Evolutionary conservation across 495 filamentous ascomycete species (phyloP).

Genomic region (Penicillium taxi): DNA sequence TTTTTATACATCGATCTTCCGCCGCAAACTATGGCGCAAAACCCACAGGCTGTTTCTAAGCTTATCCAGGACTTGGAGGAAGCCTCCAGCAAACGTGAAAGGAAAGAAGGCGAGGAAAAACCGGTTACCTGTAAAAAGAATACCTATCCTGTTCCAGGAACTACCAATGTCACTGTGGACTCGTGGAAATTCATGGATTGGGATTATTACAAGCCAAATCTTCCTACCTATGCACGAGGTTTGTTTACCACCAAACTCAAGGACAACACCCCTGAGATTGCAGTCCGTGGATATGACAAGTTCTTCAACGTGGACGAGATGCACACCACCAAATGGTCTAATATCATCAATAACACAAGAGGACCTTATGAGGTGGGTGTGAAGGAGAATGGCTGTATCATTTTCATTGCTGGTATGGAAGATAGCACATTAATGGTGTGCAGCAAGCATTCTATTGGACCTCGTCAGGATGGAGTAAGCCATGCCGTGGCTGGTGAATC

Average conservation of each 20-base stretch:
- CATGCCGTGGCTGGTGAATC: constrained; percentile 79
- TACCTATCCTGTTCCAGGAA: constrained; percentile 56
- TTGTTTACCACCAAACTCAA: constrained; percentile 71
- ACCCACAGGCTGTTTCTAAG: constrained; percentile 50
- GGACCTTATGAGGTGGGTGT: constrained; percentile 93
- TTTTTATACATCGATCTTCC: not conserved
- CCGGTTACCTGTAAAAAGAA: constrained; percentile 64
- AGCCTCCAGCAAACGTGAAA: constrained; percentile 39
- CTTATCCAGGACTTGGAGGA: constrained; percentile 51
- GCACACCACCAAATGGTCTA: constrained; percentile 66
- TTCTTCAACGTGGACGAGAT: constrained; percentile 93
- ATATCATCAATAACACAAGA: constrained; percentile 66
- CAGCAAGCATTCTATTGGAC: constrained; percentile 94
- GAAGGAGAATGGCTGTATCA: constrained; percentile 98
- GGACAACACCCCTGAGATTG: constrained; percentile 65
- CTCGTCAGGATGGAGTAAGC: constrained; percentile 60
- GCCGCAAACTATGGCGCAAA: constrained; percentile 43
- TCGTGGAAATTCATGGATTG: constrained; percentile 91
- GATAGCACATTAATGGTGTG: constrained; percentile 84
- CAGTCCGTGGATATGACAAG: constrained; percentile 88
- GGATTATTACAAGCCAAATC: constrained; percentile 80
- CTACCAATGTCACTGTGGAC: constrained; percentile 57
- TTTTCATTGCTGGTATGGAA: constrained; percentile 87
- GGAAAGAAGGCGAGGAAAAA: constrained; percentile 32
- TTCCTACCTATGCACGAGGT: constrained; percentile 87